Evolutionary conservation across 2,329 filamentous ascomycete species (phyloP).

Genomic region (Drechslerella coelobrocha): DNA sequence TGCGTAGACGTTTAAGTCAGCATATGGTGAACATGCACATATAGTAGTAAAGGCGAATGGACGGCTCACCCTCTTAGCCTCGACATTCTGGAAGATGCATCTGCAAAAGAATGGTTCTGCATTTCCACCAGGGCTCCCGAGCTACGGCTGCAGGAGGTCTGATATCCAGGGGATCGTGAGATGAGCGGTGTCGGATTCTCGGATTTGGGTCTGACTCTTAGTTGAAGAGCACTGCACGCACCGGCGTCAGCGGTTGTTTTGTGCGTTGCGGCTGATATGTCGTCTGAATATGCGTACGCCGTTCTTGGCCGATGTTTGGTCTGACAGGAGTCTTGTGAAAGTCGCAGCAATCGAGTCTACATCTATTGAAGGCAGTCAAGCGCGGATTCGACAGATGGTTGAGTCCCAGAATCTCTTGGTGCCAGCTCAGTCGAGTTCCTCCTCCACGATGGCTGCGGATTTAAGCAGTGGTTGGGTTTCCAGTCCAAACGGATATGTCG

Average conservation of each 20-base stretch:
- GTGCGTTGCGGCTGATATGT: constrained; percentile 5
- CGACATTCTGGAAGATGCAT: constrained; percentile 55
- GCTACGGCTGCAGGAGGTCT: constrained; percentile 3
- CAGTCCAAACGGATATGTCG: no score
- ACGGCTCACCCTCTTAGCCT: constrained; percentile 53
- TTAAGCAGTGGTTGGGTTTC: no score
- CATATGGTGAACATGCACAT: constrained; percentile 16
- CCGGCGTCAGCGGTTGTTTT: background rate
- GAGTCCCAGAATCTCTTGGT: background rate
- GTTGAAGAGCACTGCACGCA: constrained; percentile 6
- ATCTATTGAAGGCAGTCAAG: constrained; percentile 21
- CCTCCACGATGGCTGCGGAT: background rate
- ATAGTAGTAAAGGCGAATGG: background rate
- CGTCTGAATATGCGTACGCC: background rate
- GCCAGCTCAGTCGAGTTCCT: background rate
- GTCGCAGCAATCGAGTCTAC: constrained; percentile 17
- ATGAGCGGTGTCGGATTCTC: background rate
- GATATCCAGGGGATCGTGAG: background rate
- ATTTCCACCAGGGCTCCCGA: constrained; percentile 37
- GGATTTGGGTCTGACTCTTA: background rate
- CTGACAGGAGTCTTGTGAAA: constrained; percentile 12
- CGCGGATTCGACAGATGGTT: constrained; percentile 9
- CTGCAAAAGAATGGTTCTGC: constrained; percentile 54
- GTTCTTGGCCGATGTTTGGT: constrained; percentile 13
- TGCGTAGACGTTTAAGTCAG: constrained; percentile 55